Conservation (phyloP, 176 grass and related monocot genomes). For the Triticum turgidum region DNA sequence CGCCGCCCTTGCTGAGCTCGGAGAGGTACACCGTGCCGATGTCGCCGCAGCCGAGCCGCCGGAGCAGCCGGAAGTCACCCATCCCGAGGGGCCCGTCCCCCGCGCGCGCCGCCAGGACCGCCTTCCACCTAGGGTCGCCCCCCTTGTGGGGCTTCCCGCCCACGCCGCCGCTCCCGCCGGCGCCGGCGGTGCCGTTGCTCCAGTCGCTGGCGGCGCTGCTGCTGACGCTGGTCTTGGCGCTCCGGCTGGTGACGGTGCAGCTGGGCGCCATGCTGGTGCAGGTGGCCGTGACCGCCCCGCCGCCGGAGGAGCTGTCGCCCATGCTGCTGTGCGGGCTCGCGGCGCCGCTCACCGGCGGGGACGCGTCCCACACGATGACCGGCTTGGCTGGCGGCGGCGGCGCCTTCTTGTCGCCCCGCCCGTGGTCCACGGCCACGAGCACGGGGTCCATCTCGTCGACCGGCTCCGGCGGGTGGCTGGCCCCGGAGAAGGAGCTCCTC, state of each 20-base stretch:
- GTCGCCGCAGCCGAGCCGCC: conserved; percentile 61
- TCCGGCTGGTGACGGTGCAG: conserved; percentile 47
- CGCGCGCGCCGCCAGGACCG: conserved; percentile 36
- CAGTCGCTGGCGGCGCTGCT: conserved; percentile 55
- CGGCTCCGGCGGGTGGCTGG: conserved; percentile 59
- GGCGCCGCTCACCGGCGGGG: conserved; percentile 35
- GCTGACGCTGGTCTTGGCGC: conserved; percentile 64
- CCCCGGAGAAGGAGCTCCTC: conserved; percentile 49
- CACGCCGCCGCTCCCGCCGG: not conserved
- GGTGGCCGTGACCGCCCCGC: conserved; percentile 38
- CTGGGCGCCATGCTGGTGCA: conserved; percentile 52
- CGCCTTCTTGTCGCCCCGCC: not conserved
- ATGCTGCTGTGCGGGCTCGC: conserved; percentile 63
- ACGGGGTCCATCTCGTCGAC: conserved; percentile 51
- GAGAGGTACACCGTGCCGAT: conserved; percentile 64
- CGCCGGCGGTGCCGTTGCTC: conserved; percentile 26
- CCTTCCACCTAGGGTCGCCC: conserved; percentile 57
- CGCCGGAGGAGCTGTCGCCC: conserved; percentile 43
- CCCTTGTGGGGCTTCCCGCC: conserved; percentile 53
- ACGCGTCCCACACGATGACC: conserved; percentile 47
- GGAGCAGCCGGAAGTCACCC: conserved; percentile 54
- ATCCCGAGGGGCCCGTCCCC: conserved; percentile 46
- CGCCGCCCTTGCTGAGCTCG: conserved; percentile 34
- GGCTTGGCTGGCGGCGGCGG: not conserved
- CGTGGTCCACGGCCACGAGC: conserved; percentile 30